Percentiles rank a stretch among this genome's conserved stretches.
Evolutionary conservation across 805 yeast species (phyloP).

Genomic region (Hermanozyma aechmeae): DNA sequence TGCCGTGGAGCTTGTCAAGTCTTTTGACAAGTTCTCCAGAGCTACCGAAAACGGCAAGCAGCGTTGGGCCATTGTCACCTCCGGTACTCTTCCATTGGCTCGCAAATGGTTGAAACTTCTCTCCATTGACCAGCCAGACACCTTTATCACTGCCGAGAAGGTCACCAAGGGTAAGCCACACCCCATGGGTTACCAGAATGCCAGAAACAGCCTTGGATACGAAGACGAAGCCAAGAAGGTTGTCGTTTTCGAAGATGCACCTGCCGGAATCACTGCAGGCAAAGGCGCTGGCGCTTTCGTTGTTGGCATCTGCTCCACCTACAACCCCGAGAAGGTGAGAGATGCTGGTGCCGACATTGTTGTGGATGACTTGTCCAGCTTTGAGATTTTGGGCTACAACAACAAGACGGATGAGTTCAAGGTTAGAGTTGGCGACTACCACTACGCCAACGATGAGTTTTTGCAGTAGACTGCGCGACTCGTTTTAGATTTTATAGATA

Average conservation of each 20-base stretch:
- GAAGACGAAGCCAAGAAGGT: slow-evolving; percentile 25
- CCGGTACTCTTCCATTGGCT: slow-evolving; percentile 73
- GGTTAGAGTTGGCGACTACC: slow-evolving; percentile 31
- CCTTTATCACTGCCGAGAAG: slow-evolving; percentile 75
- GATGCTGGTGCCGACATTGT: slow-evolving; percentile 77
- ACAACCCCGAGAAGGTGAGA: slow-evolving; percentile 58
- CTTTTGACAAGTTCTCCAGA: slow-evolving; percentile 40
- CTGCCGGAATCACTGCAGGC: slow-evolving; percentile 81
- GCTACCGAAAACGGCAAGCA: slow-evolving; percentile 32
- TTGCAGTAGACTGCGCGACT: no score
- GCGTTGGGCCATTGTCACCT: slow-evolving; percentile 84
- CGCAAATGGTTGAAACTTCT: slow-evolving; percentile 69
- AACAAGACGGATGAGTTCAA: slow-evolving; percentile 25
- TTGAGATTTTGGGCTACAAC: slow-evolving; percentile 49
- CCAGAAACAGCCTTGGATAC: slow-evolving; percentile 39
- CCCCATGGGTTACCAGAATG: slow-evolving; percentile 72
- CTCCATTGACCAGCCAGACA: slow-evolving; percentile 51
- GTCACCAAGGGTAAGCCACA: slow-evolving; percentile 77
- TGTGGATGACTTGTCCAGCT: slow-evolving; percentile 59
- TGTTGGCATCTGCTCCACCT: slow-evolving; percentile 77
- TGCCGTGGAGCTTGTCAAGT: slow-evolving; percentile 52
- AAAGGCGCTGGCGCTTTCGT: slow-evolving; percentile 75
- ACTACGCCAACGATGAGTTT: slow-evolving; percentile 33
- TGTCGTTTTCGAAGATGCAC: slow-evolving; percentile 83
- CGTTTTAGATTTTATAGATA: no score